These are phyloP conservation scores for Ganoderma boninense DNA, from an alignment of 1,284 basidiomycete species.

Conservation along the genomic window DNA sequence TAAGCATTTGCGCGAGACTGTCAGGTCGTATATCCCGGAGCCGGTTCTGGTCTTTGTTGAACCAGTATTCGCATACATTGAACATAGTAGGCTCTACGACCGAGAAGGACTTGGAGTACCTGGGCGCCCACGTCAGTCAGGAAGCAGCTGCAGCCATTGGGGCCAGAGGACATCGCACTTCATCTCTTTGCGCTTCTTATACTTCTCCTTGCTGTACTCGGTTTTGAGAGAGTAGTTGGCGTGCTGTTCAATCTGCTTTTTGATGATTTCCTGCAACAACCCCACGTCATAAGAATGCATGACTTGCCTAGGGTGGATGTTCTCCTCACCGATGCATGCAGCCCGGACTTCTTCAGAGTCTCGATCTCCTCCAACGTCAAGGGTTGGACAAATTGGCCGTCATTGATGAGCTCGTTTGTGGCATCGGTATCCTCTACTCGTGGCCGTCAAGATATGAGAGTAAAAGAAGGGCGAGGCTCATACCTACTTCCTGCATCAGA, in stretches of 20 bases:
- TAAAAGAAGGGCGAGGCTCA: constrained; percentile 30
- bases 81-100: constrained; percentile 89
- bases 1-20: constrained; percentile 89
- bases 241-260: constrained; percentile 91
- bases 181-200: constrained; percentile 92
- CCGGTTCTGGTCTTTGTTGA: constrained; percentile 80
- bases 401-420: constrained; percentile 89
- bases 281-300: constrained; percentile 5
- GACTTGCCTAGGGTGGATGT: constrained; percentile 10
- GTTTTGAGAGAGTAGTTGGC: constrained; percentile 92
- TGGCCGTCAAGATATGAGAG: constrained; percentile 22
- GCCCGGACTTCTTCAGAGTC: constrained; percentile 78
- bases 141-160: not conserved
- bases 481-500: constrained; percentile 79
- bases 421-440: constrained; percentile 86
- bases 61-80: constrained; percentile 93
- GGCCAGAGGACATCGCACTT: constrained; percentile 66
- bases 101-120: constrained; percentile 90
- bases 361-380: constrained; percentile 85
- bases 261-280: constrained; percentile 83
- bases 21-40: constrained; percentile 90
- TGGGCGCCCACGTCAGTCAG: constrained; percentile 41
- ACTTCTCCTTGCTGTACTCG: constrained; percentile 97
- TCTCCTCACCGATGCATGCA: constrained; percentile 70
- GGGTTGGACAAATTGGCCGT: constrained; percentile 81